A percentile compares a stretch with the other conserved stretches of the same genome.
These are phyloP conservation scores for Neurospora sp. DNA, from an alignment of 2,329 filamentous ascomycete genomes.

Conservation along the genomic window DNA sequence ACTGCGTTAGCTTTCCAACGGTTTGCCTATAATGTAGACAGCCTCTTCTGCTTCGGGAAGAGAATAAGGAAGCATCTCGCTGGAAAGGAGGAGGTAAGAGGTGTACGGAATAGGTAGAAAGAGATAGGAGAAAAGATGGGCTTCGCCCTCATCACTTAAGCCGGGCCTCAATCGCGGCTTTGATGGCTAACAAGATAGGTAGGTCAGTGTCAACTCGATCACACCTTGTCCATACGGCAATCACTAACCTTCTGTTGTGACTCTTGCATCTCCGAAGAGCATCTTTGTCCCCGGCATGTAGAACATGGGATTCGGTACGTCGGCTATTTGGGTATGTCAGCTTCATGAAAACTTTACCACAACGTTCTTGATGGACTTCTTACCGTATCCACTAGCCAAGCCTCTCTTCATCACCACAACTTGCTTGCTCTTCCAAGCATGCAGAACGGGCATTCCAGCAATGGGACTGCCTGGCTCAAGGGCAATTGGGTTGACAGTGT, in stretches of 20 bases:
- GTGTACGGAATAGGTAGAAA: neutral
- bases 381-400: slow-evolving; percentile 79
- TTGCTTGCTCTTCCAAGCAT: slow-evolving; percentile 91
- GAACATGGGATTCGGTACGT: slow-evolving; percentile 90
- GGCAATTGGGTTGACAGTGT: slow-evolving; percentile 86
- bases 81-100: neutral
- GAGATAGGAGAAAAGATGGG: neutral
- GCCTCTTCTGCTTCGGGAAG: neutral
- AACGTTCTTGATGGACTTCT: slow-evolving; percentile 20
- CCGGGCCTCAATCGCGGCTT: slow-evolving; percentile 23
- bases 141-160: slow-evolving; percentile 6
- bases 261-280: slow-evolving; percentile 85
- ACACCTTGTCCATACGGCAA: neutral
- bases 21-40: neutral
- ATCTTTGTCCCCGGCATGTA: slow-evolving; percentile 84
- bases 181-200: slow-evolving; percentile 16
- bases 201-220: neutral
- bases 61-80: neutral
- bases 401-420: slow-evolving; percentile 90
- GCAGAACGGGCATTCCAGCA: slow-evolving; percentile 84
- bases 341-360: neutral
- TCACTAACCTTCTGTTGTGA: slow-evolving; percentile 64
- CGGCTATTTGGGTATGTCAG: slow-evolving; percentile 40
- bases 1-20: neutral
- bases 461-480: slow-evolving; percentile 76